A percentile compares a stretch with the other conserved stretches of the same genome.
Conservation (phyloP, 2,329 filamentous ascomycete genomes). For the Aspergillus calidoustus region DNA sequence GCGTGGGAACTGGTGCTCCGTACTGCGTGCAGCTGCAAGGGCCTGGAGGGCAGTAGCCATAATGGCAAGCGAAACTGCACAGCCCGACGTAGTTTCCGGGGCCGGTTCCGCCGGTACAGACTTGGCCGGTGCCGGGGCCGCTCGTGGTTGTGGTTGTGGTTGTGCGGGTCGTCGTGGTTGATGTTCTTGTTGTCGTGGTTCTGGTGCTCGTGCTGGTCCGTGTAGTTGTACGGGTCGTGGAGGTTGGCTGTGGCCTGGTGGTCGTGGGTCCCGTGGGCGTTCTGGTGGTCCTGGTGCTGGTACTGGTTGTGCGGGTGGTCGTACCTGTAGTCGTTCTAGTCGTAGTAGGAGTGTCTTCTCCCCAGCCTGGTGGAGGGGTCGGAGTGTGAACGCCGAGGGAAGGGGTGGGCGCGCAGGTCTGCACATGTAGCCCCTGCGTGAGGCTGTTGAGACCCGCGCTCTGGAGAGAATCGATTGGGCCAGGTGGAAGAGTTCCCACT, state of each 20-base stretch:
- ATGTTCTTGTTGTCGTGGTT: not conserved
- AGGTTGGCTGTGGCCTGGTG: not conserved
- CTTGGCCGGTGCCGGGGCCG: slow-evolving; percentile 18
- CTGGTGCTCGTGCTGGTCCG: not conserved
- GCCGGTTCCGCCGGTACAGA: slow-evolving; percentile 35
- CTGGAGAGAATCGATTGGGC: slow-evolving; percentile 25
- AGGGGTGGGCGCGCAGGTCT: slow-evolving; percentile 29
- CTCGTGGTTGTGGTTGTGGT: slow-evolving; percentile 5
- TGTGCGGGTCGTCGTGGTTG: not conserved
- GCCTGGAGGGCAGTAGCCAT: slow-evolving; percentile 37
- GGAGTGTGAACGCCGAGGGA: slow-evolving; percentile 22
- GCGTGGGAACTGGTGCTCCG: slow-evolving; percentile 28
- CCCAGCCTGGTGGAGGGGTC: slow-evolving; percentile 9
- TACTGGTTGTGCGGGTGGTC: not conserved
- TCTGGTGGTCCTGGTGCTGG: not conserved
- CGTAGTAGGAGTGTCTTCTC: not conserved
- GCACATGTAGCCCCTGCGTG: slow-evolving; percentile 25
- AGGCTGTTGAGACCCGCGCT: slow-evolving; percentile 29
- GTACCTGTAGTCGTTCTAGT: not conserved
- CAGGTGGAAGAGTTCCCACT: slow-evolving; percentile 32
- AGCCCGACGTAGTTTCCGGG: slow-evolving; percentile 35
- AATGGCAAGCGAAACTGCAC: slow-evolving; percentile 36
- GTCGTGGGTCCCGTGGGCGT: not conserved
- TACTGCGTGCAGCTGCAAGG: slow-evolving; percentile 36
- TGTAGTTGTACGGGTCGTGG: not conserved